Conservation (phyloP, 179 eudicot species). For the Silene coronaria region DNA sequence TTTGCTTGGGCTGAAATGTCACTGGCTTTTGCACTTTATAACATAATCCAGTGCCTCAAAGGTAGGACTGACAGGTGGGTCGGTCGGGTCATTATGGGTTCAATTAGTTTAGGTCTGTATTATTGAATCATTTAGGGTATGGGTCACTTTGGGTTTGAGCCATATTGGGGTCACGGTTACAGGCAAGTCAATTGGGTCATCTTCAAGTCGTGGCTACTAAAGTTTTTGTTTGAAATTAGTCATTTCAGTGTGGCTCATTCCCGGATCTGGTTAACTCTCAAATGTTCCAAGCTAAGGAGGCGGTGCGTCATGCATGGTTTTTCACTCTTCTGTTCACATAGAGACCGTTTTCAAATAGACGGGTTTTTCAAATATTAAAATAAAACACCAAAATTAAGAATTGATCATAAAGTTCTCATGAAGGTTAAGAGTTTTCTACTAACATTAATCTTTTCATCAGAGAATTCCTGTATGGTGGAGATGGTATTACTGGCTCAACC, state of each 20-base stretch:
- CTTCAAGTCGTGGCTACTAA: too few species aligned
- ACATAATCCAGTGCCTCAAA: too few species aligned
- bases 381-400: not conserved
- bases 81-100: not conserved
- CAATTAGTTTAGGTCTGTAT: not conserved
- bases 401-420: not conserved
- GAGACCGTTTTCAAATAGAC: not conserved
- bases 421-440: not conserved
- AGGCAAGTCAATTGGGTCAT: not conserved
- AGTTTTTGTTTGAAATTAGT: not conserved
- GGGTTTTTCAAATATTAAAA: not conserved
- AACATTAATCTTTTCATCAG: constrained; percentile 30
- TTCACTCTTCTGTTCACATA: not conserved
- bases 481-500: constrained; percentile 97
- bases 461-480: constrained; percentile 94
- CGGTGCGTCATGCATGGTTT: too few species aligned
- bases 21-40: too few species aligned
- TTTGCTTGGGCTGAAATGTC: not conserved
- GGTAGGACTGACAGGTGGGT: not conserved
- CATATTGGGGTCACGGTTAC: not conserved
- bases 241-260: not conserved
- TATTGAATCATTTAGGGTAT: not conserved
- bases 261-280: too few species aligned
- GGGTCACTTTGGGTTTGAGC: not conserved
- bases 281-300: too few species aligned